Percentiles rank a stretch among this genome's conserved stretches.
Conservation (phyloP, 352 stramenopile species). For the Phytophthora kernoviae region DNA sequence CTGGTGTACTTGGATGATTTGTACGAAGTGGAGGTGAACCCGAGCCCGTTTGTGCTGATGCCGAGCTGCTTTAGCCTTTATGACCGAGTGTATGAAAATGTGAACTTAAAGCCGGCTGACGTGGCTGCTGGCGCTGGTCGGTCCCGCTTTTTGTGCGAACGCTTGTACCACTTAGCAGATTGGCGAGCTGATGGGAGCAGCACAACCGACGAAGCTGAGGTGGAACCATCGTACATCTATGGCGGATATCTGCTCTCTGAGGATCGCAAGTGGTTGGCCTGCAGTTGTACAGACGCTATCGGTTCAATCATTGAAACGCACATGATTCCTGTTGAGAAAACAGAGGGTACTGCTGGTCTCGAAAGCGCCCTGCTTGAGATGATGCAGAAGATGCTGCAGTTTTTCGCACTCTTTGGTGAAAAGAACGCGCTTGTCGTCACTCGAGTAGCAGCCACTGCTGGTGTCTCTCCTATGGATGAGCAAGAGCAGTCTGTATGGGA, state of each 20-base stretch:
- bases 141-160: constrained; percentile 60
- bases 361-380: constrained; percentile 43
- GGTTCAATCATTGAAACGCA: constrained; percentile 66
- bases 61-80: constrained; percentile 69
- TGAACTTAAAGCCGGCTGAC: constrained; percentile 54
- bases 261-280: constrained; percentile 66
- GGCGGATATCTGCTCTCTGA: constrained; percentile 58
- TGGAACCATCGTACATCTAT: constrained; percentile 41
- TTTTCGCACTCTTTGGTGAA: constrained; percentile 64
- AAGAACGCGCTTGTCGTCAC: constrained; percentile 52
- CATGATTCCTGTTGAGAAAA: constrained; percentile 39
- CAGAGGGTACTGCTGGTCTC: constrained; percentile 23
- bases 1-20: constrained; percentile 77
- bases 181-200: constrained; percentile 18
- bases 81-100: constrained; percentile 65
- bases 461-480: constrained; percentile 26
- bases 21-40: constrained; percentile 66
- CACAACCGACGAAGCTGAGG: constrained; percentile 11
- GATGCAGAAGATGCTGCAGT: constrained; percentile 56
- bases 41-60: constrained; percentile 61
- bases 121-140: constrained; percentile 5
- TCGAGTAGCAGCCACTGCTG: constrained; percentile 27
- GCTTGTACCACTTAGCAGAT: constrained; percentile 68
- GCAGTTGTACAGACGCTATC: constrained; percentile 56
- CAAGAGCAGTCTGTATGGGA: constrained; percentile 49